A percentile compares a stretch with the other conserved stretches of the same genome.
These are phyloP conservation scores for Gastrolobium villosum DNA, from an alignment of 306 rosid species.

Conservation along the genomic window DNA sequence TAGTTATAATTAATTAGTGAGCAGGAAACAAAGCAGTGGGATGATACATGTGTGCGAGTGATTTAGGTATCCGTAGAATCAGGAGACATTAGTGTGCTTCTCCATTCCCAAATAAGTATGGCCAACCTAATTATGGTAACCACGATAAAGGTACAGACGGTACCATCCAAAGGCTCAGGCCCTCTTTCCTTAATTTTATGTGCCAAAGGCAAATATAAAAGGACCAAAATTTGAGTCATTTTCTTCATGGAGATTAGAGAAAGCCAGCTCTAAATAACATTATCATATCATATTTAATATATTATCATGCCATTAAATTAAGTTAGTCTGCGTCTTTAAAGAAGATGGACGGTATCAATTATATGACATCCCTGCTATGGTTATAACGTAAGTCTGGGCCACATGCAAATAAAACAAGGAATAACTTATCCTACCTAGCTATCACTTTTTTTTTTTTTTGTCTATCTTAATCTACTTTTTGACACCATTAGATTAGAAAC, in stretches of 20 bases:
- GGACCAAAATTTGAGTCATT: conserved; percentile 34
- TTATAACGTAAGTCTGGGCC: conserved; percentile 40
- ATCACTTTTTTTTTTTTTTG: no score
- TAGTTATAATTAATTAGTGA: background rate
- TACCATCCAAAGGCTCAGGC: conserved; percentile 44
- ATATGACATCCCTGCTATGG: conserved; percentile 28
- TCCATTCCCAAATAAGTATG: conserved; percentile 45
- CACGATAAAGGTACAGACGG: conserved; percentile 35
- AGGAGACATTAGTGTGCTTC: conserved; percentile 8
- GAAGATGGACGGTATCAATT: background rate
- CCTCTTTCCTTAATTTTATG: conserved; percentile 15
- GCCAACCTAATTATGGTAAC: conserved; percentile 34
- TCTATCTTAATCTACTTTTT: no score
- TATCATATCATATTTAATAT: conserved; percentile 49
- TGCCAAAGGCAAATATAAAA: conserved; percentile 35
- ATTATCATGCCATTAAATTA: conserved; percentile 44
- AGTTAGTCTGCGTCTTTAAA: background rate
- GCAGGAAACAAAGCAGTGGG: background rate
- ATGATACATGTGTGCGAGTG: background rate
- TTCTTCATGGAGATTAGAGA: conserved; percentile 43
- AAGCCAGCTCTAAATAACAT: conserved; percentile 45
- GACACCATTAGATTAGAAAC: no score
- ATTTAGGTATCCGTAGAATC: conserved; percentile 19
- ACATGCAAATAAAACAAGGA: conserved; percentile 26
- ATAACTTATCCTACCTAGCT: no score